Percentiles rank a stretch among this genome's conserved stretches.
Conservation (phyloP, 495 filamentous ascomycete species). For the Penicillium pulvis region DNA sequence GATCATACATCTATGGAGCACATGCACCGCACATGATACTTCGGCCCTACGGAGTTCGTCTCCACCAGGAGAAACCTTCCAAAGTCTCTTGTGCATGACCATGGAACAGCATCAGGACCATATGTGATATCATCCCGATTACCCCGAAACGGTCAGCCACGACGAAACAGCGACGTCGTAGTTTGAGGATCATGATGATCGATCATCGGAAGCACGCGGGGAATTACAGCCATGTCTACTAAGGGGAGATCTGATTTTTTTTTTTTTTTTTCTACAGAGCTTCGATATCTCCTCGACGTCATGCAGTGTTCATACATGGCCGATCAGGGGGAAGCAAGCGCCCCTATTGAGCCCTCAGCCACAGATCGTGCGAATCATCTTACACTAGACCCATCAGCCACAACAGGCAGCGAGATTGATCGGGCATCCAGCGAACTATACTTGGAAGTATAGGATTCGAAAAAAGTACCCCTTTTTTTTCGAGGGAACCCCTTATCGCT, state of each 20-base stretch:
- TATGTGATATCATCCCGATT: conserved; percentile 2
- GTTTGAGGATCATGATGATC: conserved; percentile 8
- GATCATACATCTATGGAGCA: background rate
- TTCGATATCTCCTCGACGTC: conserved; percentile 16
- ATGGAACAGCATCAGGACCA: background rate
- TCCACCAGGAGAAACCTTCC: background rate
- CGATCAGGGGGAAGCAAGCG: conserved; percentile 7
- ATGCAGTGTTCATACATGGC: conserved; percentile 12
- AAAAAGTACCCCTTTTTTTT: background rate
- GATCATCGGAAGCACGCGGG: conserved; percentile 4
- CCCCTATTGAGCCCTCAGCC: conserved; percentile 18
- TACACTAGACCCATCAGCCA: conserved; percentile 16
- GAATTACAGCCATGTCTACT: background rate
- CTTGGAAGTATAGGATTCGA: background rate
- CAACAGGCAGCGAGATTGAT: conserved; percentile 24
- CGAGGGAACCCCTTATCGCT: background rate
- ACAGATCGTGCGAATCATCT: conserved; percentile 19
- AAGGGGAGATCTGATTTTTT: background rate
- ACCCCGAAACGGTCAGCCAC: background rate
- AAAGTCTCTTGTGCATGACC: background rate
- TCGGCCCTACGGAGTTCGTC: background rate
- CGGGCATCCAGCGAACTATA: background rate
- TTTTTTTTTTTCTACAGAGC: background rate
- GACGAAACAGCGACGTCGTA: conserved; percentile 5
- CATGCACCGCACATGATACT: background rate